A percentile compares a stretch with the other conserved stretches of the same genome.
Evolutionary conservation across 2,329 filamentous ascomycete genomes (phyloP).

Genomic region (Sclerotinia subarctica): DNA sequence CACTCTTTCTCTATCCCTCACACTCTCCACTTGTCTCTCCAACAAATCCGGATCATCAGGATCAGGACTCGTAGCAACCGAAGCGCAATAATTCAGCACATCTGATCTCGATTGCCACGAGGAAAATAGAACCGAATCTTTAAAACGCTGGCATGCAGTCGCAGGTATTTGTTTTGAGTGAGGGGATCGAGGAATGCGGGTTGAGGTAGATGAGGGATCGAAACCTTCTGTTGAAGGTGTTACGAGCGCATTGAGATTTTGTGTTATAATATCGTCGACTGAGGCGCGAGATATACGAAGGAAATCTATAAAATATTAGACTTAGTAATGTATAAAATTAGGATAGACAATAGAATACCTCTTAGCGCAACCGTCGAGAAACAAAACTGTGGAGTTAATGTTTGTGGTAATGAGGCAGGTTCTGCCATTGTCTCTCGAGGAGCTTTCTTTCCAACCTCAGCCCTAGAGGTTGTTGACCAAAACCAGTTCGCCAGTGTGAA

Average conservation of each 20-base stretch:
- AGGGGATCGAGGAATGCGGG: conserved; percentile 52
- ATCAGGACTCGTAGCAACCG: conserved; percentile 83
- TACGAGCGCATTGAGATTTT: conserved; percentile 85
- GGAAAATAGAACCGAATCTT: conserved; percentile 75
- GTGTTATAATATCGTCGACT: conserved; percentile 89
- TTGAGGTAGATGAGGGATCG: conserved; percentile 73
- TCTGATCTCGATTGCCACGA: conserved; percentile 82
- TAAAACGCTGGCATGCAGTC: conserved; percentile 67
- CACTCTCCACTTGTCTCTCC: conserved; percentile 65
- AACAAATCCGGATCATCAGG: conserved; percentile 79
- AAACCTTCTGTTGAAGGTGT: conserved; percentile 72
- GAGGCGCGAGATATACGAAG: conserved; percentile 78
- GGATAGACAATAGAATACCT: conserved; percentile 47
- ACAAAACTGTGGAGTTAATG: conserved; percentile 71
- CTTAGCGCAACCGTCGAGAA: conserved; percentile 66
- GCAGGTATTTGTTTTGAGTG: conserved; percentile 54
- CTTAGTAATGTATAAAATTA: background rate
- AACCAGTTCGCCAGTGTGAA: conserved; percentile 36
- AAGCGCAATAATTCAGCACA: conserved; percentile 83
- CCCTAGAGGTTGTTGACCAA: conserved; percentile 35
- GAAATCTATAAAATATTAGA: conserved; percentile 62
- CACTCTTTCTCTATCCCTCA: conserved; percentile 66
- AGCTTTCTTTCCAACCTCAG: conserved; percentile 28
- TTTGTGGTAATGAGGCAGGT: conserved; percentile 42
- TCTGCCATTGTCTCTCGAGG: conserved; percentile 32